A percentile compares a stretch with the other conserved stretches of the same genome.
These are phyloP conservation scores for Monosporascus sp. DNA, from an alignment of 2,329 filamentous ascomycete species.

Conservation along the genomic window DNA sequence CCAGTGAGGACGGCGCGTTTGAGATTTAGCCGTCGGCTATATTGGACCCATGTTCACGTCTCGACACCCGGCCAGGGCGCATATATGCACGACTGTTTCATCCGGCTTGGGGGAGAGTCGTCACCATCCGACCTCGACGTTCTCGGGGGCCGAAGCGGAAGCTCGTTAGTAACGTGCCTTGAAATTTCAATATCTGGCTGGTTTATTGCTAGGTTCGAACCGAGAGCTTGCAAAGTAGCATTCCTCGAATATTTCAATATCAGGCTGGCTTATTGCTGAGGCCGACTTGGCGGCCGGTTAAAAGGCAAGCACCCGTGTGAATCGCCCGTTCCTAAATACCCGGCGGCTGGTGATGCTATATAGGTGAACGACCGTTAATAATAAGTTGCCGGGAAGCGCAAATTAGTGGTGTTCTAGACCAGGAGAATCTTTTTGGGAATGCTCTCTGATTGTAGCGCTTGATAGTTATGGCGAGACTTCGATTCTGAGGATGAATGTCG, in stretches of 20 bases:
- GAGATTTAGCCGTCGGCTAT: background rate
- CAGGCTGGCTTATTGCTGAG: background rate
- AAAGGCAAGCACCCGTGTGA: background rate
- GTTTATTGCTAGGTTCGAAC: background rate
- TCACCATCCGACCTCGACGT: background rate
- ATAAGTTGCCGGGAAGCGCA: background rate
- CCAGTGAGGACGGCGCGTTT: background rate
- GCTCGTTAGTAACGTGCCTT: background rate
- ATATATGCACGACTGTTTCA: background rate
- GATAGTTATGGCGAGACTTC: background rate
- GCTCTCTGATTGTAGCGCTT: background rate
- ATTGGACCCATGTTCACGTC: background rate
- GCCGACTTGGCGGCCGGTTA: background rate
- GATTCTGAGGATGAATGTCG: too few species aligned
- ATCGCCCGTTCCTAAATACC: background rate
- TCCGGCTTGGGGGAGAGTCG: background rate
- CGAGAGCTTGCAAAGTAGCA: background rate
- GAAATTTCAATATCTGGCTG: background rate
- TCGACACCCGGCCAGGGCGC: background rate
- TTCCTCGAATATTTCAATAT: background rate
- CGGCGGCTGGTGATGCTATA: background rate
- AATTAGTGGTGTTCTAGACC: background rate
- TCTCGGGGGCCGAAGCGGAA: background rate
- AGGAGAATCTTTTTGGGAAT: background rate
- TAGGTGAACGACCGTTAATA: too few species aligned